Percentiles rank a stretch among this genome's conserved stretches.
Evolutionary conservation across 1,139 yeast species (phyloP).

Genomic region (Blastobotrys aristatus): DNA sequence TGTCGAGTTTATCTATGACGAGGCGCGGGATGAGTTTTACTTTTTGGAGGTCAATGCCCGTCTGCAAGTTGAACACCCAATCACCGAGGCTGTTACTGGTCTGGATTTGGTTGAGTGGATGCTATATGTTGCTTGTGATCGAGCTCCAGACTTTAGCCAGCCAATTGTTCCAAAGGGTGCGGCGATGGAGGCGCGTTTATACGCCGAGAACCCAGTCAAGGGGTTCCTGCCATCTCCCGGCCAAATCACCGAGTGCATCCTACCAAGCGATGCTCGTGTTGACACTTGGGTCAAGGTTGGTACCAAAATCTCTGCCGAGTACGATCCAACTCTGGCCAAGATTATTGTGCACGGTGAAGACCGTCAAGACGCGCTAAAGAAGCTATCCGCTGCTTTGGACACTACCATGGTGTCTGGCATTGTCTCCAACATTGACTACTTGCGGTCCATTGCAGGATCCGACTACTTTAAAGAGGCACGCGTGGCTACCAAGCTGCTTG

Average conservation of each 20-base stretch:
- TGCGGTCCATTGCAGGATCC: conserved; percentile 79
- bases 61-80: conserved; percentile 95
- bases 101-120: conserved; percentile 95
- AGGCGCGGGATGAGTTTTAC: conserved; percentile 78
- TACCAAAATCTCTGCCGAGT: conserved; percentile 84
- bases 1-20: conserved; percentile 90
- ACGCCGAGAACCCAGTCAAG: conserved; percentile 94
- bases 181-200: conserved; percentile 92
- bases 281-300: conserved; percentile 95
- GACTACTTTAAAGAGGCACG: conserved; percentile 76
- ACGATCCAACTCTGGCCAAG: conserved; percentile 94
- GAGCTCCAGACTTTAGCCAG: conserved; percentile 69
- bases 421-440: conserved; percentile 82
- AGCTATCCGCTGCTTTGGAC: conserved; percentile 72
- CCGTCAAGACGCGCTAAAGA: conserved; percentile 73
- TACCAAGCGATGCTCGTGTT: conserved; percentile 78
- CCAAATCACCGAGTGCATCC: conserved; percentile 74
- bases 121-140: conserved; percentile 85
- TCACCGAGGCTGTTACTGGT: conserved; percentile 93
- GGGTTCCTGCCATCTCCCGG: conserved; percentile 97
- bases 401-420: conserved; percentile 89
- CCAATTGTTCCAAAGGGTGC: conserved; percentile 61
- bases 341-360: conserved; percentile 91
- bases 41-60: conserved; percentile 95
- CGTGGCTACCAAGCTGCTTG: conserved; percentile 83